Evolutionary conservation across 139 green algal species (phyloP).

Genomic region (Chlorella sp.): DNA sequence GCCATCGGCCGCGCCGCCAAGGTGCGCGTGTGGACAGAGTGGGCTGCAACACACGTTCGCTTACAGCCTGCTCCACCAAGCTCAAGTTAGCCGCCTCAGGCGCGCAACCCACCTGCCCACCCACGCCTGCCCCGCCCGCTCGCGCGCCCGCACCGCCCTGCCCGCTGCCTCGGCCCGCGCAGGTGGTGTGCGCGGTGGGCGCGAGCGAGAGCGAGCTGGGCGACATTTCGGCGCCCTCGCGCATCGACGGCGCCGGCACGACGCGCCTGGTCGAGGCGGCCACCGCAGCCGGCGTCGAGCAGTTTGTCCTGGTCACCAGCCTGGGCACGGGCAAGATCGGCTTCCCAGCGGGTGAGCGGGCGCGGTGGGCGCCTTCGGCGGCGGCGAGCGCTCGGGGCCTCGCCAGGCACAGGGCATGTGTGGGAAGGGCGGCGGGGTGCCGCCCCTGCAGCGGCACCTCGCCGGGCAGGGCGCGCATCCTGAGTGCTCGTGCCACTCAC

Average conservation of each 20-base stretch:
- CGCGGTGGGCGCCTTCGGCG: too few species aligned
- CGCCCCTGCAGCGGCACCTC: too few species aligned
- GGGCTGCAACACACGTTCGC: not conserved
- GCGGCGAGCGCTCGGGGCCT: too few species aligned
- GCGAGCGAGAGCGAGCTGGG: conserved; percentile 67
- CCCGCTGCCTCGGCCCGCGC: not conserved
- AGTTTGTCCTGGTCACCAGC: conserved; percentile 86
- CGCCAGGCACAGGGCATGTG: too few species aligned
- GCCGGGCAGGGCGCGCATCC: too few species aligned
- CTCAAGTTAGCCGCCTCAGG: not conserved
- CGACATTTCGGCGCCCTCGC: conserved; percentile 59
- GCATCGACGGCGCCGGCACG: conserved; percentile 77
- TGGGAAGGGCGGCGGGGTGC: too few species aligned
- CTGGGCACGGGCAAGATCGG: conserved; percentile 90
- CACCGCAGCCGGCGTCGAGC: conserved; percentile 56
- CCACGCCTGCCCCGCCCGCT: not conserved
- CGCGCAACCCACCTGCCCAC: not conserved
- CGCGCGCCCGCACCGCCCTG: not conserved
- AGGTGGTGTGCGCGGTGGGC: conserved; percentile 82
- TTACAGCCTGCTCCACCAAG: not conserved
- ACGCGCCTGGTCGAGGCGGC: conserved; percentile 75
- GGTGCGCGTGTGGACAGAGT: conserved; percentile 31
- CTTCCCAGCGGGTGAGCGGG: conserved; percentile 55
- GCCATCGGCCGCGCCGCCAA: conserved; percentile 71
- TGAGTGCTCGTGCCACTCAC: too few species aligned